phyloP scores from a whole-genome alignment of 106 monocot species.

The Dactylorhiza incarnata region DNA sequence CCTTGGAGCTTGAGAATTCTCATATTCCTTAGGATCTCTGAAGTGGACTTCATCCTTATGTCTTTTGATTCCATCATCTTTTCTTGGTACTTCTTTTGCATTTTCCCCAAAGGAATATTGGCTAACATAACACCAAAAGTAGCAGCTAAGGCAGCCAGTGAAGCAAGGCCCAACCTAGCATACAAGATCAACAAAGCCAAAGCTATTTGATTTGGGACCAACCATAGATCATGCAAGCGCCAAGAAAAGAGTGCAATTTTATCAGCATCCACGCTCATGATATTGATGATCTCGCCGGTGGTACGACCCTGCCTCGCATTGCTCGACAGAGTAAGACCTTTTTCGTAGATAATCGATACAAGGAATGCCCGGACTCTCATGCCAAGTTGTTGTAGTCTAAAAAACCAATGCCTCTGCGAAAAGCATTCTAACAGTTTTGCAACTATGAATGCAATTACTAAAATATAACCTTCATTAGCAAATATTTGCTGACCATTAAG shows the following conservation, averaged over 20 bases:
- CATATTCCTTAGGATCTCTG: slow-evolving; percentile 87
- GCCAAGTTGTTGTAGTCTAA: slow-evolving; percentile 58
- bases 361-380: slow-evolving; percentile 48
- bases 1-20: slow-evolving; percentile 91
- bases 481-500: slow-evolving; percentile 45
- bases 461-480: slow-evolving; percentile 47
- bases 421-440: slow-evolving; percentile 73
- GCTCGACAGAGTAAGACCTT: slow-evolving; percentile 67
- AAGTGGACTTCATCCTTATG: slow-evolving; percentile 77
- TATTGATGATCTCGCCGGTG: slow-evolving; percentile 79
- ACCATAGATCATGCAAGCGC: slow-evolving; percentile 91
- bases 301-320: slow-evolving; percentile 58
- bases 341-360: slow-evolving; percentile 65
- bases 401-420: slow-evolving; percentile 69
- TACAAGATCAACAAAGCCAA: slow-evolving; percentile 67
- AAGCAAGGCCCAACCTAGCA: slow-evolving; percentile 56
- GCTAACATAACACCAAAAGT: slow-evolving; percentile 55
- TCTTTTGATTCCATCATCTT: slow-evolving; percentile 89
- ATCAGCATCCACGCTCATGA: slow-evolving; percentile 79
- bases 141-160: slow-evolving; percentile 64
- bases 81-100: slow-evolving; percentile 70
- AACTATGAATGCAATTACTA: slow-evolving; percentile 61
- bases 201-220: slow-evolving; percentile 65
- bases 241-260: slow-evolving; percentile 58
- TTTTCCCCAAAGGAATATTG: slow-evolving; percentile 56